Evolutionary conservation across 108 stramenopile genomes (phyloP).

Genomic region (Fistulifera solaris): DNA sequence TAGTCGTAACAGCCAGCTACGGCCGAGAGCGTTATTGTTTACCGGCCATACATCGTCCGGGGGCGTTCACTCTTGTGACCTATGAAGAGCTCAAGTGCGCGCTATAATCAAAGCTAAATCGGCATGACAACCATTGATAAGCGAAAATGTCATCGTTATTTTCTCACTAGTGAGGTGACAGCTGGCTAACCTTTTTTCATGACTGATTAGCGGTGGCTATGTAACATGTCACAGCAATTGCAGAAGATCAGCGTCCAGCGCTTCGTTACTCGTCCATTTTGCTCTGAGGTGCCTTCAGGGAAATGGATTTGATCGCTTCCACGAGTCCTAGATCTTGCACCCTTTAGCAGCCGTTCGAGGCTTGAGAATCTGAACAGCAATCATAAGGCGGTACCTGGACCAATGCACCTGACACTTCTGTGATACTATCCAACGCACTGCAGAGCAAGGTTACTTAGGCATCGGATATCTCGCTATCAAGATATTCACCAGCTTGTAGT

Average conservation of each 20-base stretch:
- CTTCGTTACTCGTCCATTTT: too few relatives aligned
- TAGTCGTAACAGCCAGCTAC: slow-evolving; percentile 59
- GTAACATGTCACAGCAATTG: too few relatives aligned
- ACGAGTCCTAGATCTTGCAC: slow-evolving; percentile 17
- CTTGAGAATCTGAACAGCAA: slow-evolving; percentile 16
- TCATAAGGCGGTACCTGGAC: slow-evolving; percentile 17
- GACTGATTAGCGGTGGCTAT: too few relatives aligned
- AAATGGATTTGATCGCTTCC: not conserved
- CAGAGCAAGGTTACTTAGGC: slow-evolving; percentile 40
- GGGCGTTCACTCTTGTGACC: too few relatives aligned
- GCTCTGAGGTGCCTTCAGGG: too few relatives aligned
- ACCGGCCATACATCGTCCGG: slow-evolving; percentile 52
- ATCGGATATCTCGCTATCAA: slow-evolving; percentile 35
- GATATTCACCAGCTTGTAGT: not conserved
- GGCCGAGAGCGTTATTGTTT: slow-evolving; percentile 59
- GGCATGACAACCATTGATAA: too few relatives aligned
- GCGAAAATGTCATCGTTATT: too few relatives aligned
- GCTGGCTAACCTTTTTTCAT: too few relatives aligned
- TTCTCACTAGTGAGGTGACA: too few relatives aligned
- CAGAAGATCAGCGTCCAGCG: too few relatives aligned
- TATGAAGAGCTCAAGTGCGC: slow-evolving; percentile 8
- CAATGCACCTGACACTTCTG: slow-evolving; percentile 35
- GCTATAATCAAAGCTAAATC: too few relatives aligned
- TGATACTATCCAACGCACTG: slow-evolving; percentile 38
- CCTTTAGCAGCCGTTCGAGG: not conserved